These are phyloP conservation scores for Candida verbasci DNA, from an alignment of 805 yeast genomes.

Conservation along the genomic window DNA sequence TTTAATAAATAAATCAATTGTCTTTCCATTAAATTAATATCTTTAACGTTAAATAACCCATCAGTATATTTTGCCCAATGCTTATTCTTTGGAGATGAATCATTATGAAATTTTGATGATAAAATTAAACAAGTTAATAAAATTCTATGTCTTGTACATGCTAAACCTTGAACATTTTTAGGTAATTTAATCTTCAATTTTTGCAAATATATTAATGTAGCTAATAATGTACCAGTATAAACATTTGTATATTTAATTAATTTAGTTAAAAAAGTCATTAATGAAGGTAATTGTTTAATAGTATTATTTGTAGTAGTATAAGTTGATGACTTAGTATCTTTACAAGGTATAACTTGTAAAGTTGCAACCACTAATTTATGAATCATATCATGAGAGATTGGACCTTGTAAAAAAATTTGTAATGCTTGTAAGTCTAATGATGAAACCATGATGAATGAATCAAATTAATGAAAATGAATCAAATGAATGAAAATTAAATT, in stretches of 20 bases:
- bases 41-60: slow-evolving; percentile 62
- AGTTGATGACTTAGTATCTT: slow-evolving; percentile 25
- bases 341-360: slow-evolving; percentile 63
- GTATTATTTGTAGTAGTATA: slow-evolving; percentile 21
- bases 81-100: slow-evolving; percentile 69
- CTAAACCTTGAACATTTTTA: slow-evolving; percentile 67
- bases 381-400: slow-evolving; percentile 72
- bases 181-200: slow-evolving; percentile 60
- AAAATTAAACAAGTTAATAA: slow-evolving; percentile 70
- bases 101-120: slow-evolving; percentile 72
- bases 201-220: slow-evolving; percentile 66
- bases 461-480: background rate
- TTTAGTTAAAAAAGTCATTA: slow-evolving; percentile 69
- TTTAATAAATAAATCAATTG: slow-evolving; percentile 63
- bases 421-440: slow-evolving; percentile 44
- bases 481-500: background rate
- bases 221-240: slow-evolving; percentile 73
- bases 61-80: slow-evolving; percentile 82
- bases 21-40: slow-evolving; percentile 77
- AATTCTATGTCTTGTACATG: slow-evolving; percentile 77
- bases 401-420: slow-evolving; percentile 54
- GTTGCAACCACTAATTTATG: slow-evolving; percentile 64
- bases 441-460: slow-evolving; percentile 8
- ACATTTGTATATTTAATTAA: slow-evolving; percentile 73
- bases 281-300: slow-evolving; percentile 53